Evolutionary conservation across 805 yeast genomes (phyloP), one percentile per base, ranked within the genome.

Genomic region (Isabelozyma rhagii): DNA sequence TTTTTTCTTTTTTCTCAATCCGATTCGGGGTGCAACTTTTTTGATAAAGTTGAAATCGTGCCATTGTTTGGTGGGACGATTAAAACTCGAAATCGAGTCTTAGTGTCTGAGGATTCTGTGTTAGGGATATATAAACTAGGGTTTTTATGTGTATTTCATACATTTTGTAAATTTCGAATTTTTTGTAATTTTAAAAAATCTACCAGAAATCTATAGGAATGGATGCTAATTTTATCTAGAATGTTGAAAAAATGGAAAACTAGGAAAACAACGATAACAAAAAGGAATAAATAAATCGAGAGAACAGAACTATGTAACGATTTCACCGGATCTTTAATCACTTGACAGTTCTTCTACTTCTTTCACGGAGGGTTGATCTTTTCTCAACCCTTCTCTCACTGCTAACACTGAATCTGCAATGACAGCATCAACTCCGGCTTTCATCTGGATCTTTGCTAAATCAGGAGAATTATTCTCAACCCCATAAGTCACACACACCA

Each of bases 361-460:
- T 45, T 55, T 60, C 42, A 59, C 49, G 25, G 44, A 45, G 36
- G 60, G 64, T 42, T 61, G 67, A 43, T 67, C 71, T 45, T 57
- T 59, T 50, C 78, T 80, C 53, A 92, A 75, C 7, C 89, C 97
- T 58, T 86, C 86, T 62, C 96, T 78, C n/a, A 92, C 96, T 0
- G 97, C 97, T 60, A 92, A 75, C 1, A 93, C 98, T 48, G 89
- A 85, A 68, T 93, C 98, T 3, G 89, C 97, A 69, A 93, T 93
- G n/a, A 93, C 97, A 0, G 99, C 99, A 74, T 93, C 98, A 10
- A 93, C 97, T 8, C 98, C 98, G 3, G 96, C 92, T 54, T 82
- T 83, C 85, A 93, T 85, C 67, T 93, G 97, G 50, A 87, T 72
- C 56, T 83, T 84, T 28, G 96, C 91, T 53, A 84, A 83, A 50